Base-by-base conservation (phyloP, 164 flowering plant genomes). In the Kalanchoe fedtschenkoi region DNA sequence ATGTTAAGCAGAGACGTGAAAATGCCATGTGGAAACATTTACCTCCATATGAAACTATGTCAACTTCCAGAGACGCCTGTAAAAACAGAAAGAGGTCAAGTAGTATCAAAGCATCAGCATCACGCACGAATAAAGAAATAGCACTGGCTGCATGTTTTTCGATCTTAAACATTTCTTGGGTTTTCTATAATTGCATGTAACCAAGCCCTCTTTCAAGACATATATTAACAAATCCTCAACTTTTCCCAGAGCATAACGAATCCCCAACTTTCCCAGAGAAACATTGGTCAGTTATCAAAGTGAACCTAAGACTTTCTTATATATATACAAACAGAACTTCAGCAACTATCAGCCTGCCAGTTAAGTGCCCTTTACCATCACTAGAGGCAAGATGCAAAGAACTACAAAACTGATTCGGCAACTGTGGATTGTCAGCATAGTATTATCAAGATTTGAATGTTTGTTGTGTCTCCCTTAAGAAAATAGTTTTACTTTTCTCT, bases 21-120 rank as follows among this genome's bases (percentile, higher is more conserved):
- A 58, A 33, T 17, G n/a, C 30, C 0, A 17, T 29, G n/a, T 0
- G 32, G 16, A 35, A 58, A 37, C 58, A 33, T 7, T 28, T 78
- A 92, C 98, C 98, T 86, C 89, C 96, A 75, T 89, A 89, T 24
- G 90, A 96, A 72, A 92, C 95, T 74, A 92, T 74, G 64, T 92
- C 97, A 55, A 92, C 98, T 65, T 88, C 80, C 11, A 92, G 61
- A 63, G 57, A 68, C 43, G 89, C 86, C 98, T 92, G 82, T 71
- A 81, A 65, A 19, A 61, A 8, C 47, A 70, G 59, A 55, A 19
- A 7, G 17, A 35, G 62, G 15, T 30, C 33, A 32, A 47, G 55
- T 24, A 24, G 15, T 22, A 47, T 47, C 17, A 0, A 34, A 34
- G 32, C 53, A 13, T 63, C 17, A 58, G 8, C 41, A 39, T 57